These are phyloP conservation scores for Adansonia digitata DNA, from an alignment of 345 rosid species.

Conservation along the genomic window DNA sequence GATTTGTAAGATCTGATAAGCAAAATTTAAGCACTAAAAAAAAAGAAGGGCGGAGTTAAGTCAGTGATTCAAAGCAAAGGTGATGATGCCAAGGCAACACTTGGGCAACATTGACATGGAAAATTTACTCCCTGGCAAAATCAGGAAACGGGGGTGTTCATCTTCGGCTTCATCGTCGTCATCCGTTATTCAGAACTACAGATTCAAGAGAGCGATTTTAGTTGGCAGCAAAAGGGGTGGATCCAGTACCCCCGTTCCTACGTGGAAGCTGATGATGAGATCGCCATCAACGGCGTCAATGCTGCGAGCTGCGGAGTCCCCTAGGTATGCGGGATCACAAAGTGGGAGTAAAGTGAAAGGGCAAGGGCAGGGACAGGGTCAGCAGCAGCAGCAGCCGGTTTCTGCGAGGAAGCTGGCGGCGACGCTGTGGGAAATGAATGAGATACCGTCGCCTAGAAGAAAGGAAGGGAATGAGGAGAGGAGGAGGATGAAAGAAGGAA, in stretches of 20 bases:
- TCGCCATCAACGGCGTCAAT: slow-evolving; percentile 58
- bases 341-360: slow-evolving; percentile 40
- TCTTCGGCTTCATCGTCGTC: slow-evolving; percentile 88
- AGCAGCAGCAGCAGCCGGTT: slow-evolving; percentile 45
- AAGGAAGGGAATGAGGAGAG: slow-evolving; percentile 41
- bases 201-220: slow-evolving; percentile 78
- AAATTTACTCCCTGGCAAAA: slow-evolving; percentile 66
- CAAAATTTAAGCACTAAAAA: background rate
- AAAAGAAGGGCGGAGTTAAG: background rate
- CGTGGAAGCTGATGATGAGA: slow-evolving; percentile 71
- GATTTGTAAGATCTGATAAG: slow-evolving; percentile 4
- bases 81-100: slow-evolving; percentile 63
- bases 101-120: slow-evolving; percentile 38
- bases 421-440: slow-evolving; percentile 97
- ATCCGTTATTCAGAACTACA: slow-evolving; percentile 62
- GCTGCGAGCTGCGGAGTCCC: slow-evolving; percentile 49
- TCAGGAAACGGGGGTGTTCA: slow-evolving; percentile 87
- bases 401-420: slow-evolving; percentile 98
- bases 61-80: background rate
- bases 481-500: slow-evolving; percentile 42
- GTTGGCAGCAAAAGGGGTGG: slow-evolving; percentile 83
- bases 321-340: slow-evolving; percentile 43
- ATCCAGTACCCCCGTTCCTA: slow-evolving; percentile 81
- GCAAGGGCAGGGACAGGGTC: slow-evolving; percentile 19
- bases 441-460: slow-evolving; percentile 72